Evolutionary conservation across 139 green algal species (phyloP).

Genomic region (Chlamydomonas eustigma): DNA sequence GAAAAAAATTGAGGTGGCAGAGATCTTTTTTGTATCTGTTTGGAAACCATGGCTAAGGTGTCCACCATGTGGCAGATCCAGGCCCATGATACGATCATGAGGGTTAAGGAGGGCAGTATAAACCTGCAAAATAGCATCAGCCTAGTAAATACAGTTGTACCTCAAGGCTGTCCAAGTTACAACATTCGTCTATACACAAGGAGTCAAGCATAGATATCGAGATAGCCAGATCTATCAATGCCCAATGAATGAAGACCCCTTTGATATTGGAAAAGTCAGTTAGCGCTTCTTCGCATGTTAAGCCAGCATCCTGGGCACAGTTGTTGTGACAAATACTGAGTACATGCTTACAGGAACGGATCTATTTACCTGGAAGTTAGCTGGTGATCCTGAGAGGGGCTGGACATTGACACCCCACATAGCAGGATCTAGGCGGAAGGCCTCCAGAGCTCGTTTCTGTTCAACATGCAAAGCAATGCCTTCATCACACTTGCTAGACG

Average conservation of each 20-base stretch:
- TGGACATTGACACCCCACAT: slow-evolving; percentile 98
- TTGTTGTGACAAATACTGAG: too few species aligned
- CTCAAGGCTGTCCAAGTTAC: too few species aligned
- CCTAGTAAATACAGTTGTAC: too few species aligned
- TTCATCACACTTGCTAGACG: too few species aligned
- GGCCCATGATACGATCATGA: slow-evolving; percentile 97
- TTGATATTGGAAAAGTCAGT: background rate
- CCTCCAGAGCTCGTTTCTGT: slow-evolving; percentile 84
- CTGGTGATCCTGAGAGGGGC: slow-evolving; percentile 89
- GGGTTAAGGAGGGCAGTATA: slow-evolving; percentile 96
- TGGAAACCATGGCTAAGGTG: slow-evolving; percentile 96
- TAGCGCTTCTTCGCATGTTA: too few species aligned
- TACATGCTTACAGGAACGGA: too few species aligned
- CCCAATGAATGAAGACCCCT: background rate
- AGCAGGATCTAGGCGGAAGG: slow-evolving; percentile 82
- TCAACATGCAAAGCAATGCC: slow-evolving; percentile 4
- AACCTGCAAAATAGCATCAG: slow-evolving; percentile 64
- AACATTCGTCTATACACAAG: background rate
- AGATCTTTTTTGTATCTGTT: slow-evolving; percentile 98
- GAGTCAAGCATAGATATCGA: background rate
- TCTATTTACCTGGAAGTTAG: slow-evolving; percentile 90
- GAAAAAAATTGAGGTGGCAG: slow-evolving; percentile 95
- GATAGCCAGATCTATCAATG: background rate
- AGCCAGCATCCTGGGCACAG: too few species aligned
- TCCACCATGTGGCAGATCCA: slow-evolving; percentile 96